Percentiles rank a stretch among this genome's conserved stretches.
phyloP scores from a whole-genome alignment of 371 early-diverging fungal genomes.

The Batrachochytrium dendrobatidis region DNA sequence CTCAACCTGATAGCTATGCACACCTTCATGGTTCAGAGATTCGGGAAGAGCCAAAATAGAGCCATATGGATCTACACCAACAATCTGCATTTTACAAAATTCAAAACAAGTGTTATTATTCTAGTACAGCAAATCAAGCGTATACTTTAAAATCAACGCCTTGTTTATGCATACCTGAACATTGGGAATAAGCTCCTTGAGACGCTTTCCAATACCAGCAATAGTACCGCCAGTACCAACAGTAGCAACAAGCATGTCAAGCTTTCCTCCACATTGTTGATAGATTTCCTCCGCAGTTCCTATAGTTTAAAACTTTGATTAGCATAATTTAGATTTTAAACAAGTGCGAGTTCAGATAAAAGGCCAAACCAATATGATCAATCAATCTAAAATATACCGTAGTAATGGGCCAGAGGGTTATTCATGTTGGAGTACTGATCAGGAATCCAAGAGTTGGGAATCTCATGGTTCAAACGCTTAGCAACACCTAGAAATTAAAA shows the following conservation, averaged over 20 bases:
- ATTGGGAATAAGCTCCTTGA: conserved; percentile 87
- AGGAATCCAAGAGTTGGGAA: conserved; percentile 88
- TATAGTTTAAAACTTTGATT: too few species aligned
- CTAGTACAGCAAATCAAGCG: not conserved
- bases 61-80: conserved; percentile 91
- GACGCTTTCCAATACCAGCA: conserved; percentile 84
- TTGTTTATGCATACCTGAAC: conserved; percentile 47
- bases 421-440: conserved; percentile 92
- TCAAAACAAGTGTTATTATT: not conserved
- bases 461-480: conserved; percentile 80
- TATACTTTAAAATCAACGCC: conserved; percentile 1
- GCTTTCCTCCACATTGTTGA: conserved; percentile 63
- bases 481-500: conserved; percentile 62
- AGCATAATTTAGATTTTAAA: conserved; percentile 30
- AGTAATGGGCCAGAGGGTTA: conserved; percentile 95
- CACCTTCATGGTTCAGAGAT: conserved; percentile 55
- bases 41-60: conserved; percentile 90
- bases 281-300: conserved; percentile 54
- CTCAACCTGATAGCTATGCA: conserved; percentile 68
- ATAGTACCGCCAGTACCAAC: conserved; percentile 98
- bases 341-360: conserved; percentile 14
- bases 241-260: conserved; percentile 95
- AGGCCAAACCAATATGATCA: not conserved
- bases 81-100: conserved; percentile 62
- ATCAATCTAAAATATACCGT: conserved; percentile 47